Evolutionary conservation across 129 eudicot genomes (phyloP), one percentile per base, ranked within the genome.

Genomic region (Flaveria brownii): DNA sequence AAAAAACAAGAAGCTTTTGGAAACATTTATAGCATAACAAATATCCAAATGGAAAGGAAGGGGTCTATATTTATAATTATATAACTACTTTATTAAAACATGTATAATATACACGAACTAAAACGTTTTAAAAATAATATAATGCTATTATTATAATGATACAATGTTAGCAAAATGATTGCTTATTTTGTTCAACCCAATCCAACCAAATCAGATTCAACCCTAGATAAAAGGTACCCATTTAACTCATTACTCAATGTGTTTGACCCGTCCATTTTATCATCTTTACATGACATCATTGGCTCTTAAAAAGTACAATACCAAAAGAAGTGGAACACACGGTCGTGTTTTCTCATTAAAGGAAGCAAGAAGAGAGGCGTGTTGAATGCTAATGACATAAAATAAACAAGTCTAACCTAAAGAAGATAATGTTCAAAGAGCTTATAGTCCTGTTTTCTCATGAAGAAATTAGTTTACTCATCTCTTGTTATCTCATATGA

Each of bases 401-500:
- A 52, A 51, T 14, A 12, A n/a, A 18, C 18, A 14, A 2, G 17
- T 55, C 28, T 1, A 55, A 17, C 26, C 12, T 55, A 55, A 6
- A 6, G 13, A 55, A 55, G 62, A 18, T 9, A 23, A 55, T 17
- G 22, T 55, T 7, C 28, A 54, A 17, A 17, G 10, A 51, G 56
- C 20, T 16, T 51, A 51, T 52, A 52, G 59, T 52, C 59, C 16
- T 6, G 22, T 52, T 52, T 14, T 17, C 26, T 36, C 41, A 20
- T 9, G 62, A 56, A 59, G n/a, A 59, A 22, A 57, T 57, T 57
- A 9, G 64, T 10, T 57, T 23, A 59, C 65, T 23, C 65, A 22
- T 30, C 33, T 23, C 36, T 25, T 59, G 65, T 59, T 23, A 59
- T 22, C 36, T 59, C 15, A 5, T 2, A 90, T 1, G 96, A 90